phyloP scores from a whole-genome alignment of 306 rosid genomes.

The Ochetophila trinervis region DNA sequence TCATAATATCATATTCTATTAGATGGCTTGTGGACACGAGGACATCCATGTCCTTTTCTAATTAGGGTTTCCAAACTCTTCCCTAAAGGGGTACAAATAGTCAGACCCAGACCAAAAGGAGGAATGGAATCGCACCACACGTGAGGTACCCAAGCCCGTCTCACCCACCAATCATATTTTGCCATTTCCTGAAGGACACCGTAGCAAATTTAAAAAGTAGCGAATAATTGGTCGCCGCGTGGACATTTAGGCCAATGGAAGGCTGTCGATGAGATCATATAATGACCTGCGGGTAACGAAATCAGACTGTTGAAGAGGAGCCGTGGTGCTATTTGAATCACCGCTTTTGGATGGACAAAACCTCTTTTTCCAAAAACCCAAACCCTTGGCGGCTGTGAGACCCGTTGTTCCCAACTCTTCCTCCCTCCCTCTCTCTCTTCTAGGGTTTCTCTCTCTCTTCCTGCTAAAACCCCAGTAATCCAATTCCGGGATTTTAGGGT shows the following conservation, averaged over 20 bases:
- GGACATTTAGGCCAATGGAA: constrained; percentile 13
- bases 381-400: constrained; percentile 99
- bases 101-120: constrained; percentile 12
- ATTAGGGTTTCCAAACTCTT: constrained; percentile 66
- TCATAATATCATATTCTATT: no score
- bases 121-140: background rate
- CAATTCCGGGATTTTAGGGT: constrained; percentile 37
- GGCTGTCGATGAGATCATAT: constrained; percentile 1
- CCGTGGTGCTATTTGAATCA: constrained; percentile 98
- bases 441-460: constrained; percentile 42
- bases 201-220: accelerated
- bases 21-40: constrained; percentile 13
- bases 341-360: constrained; percentile 72
- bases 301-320: constrained; percentile 24
- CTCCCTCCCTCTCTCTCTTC: constrained; percentile 1
- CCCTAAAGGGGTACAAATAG: constrained; percentile 28
- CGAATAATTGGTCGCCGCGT: constrained; percentile 2
- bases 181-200: background rate
- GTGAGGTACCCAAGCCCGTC: no score
- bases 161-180: constrained; percentile 34
- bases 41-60: constrained; percentile 51
- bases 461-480: constrained; percentile 26
- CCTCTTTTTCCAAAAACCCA: constrained; percentile 83
- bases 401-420: constrained; percentile 37
- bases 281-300: constrained; percentile 52